phyloP scores from a whole-genome alignment of 192 early-diverging fungal species.

The Podila epigama region DNA sequence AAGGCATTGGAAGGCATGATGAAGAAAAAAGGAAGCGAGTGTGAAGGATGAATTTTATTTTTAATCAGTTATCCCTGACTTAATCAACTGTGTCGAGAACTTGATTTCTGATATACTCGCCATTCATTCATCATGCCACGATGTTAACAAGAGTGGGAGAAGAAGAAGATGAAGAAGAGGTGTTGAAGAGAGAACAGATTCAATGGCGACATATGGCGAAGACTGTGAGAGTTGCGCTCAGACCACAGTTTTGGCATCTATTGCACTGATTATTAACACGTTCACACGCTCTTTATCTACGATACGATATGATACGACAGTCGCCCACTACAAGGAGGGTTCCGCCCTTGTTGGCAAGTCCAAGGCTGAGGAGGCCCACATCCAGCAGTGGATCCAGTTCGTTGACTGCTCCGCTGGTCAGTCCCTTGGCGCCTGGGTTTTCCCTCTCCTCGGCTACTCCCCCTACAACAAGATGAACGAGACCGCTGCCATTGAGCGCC shows the following conservation, averaged over 20 bases:
- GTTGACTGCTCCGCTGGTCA: conserved; percentile 62
- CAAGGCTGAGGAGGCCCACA: conserved; percentile 65
- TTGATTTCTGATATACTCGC: conserved; percentile 43
- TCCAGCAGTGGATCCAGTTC: conserved; percentile 71
- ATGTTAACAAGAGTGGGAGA: neutral
- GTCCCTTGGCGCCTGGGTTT: conserved; percentile 50
- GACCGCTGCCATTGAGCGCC: conserved; percentile 74
- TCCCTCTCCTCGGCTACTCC: conserved; percentile 54
- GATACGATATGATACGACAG: too few relatives aligned
- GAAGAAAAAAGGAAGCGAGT: conserved; percentile 1
- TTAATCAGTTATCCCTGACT: conserved; percentile 63
- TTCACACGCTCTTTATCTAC: neutral
- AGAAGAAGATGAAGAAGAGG: too few relatives aligned
- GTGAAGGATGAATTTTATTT: conserved; percentile 53
- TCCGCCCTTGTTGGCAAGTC: conserved; percentile 66
- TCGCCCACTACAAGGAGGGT: conserved; percentile 55
- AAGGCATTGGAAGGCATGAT: neutral
- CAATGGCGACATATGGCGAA: neutral
- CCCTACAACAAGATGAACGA: conserved; percentile 63
- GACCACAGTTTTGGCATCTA: neutral
- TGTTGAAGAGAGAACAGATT: too few relatives aligned
- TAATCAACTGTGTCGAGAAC: conserved; percentile 52
- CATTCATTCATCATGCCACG: neutral
- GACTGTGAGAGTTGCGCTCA: too few relatives aligned
- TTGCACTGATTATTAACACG: neutral